These are phyloP conservation scores for Yarrowia sp. DNA, from an alignment of 805 yeast species.

Conservation along the genomic window DNA sequence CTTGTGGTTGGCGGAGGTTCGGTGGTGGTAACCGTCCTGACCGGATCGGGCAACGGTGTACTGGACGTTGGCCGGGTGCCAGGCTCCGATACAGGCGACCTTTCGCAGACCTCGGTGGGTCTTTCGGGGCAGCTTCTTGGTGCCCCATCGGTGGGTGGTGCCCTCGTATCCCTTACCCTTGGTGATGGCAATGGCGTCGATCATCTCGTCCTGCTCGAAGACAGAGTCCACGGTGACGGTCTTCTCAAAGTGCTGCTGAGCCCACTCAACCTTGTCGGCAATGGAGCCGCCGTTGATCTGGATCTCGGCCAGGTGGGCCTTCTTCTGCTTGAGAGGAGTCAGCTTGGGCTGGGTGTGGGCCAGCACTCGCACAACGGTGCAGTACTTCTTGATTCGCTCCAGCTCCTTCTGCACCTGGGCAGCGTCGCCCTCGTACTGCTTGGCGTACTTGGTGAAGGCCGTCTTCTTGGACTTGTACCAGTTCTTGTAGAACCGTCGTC, in stretches of 20 bases:
- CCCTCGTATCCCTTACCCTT: conserved; percentile 99
- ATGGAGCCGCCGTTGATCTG: conserved; percentile 99
- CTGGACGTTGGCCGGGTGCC: conserved; percentile 99
- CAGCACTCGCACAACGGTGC: conserved; percentile 97
- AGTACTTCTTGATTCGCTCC: conserved; percentile 98
- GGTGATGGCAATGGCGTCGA: conserved; percentile 99
- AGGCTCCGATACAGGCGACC: conserved; percentile 99
- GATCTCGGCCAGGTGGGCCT: conserved; percentile 99
- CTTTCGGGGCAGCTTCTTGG: conserved; percentile 99
- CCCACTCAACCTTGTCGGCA: conserved; percentile 98
- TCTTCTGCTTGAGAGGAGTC: conserved; percentile 99
- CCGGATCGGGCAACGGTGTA: conserved; percentile 99
- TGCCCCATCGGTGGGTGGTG: conserved; percentile 99
- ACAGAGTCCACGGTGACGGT: conserved; percentile 95
- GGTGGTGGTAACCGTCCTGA: conserved; percentile 99
- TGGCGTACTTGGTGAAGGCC: conserved; percentile 99
- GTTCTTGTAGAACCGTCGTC: conserved; percentile 99
- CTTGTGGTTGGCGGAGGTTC: conserved; percentile 99
- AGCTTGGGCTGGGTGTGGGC: conserved; percentile 99
- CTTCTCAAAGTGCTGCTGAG: conserved; percentile 98
- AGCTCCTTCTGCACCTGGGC: conserved; percentile 91
- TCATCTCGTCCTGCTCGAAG: conserved; percentile 98
- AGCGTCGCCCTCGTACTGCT: conserved; percentile 93
- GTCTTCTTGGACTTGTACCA: conserved; percentile 99
- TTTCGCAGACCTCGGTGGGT: conserved; percentile 99